Base-by-base conservation (phyloP, 768 basidiomycete genomes). In the Filobasidium floriforme region DNA sequence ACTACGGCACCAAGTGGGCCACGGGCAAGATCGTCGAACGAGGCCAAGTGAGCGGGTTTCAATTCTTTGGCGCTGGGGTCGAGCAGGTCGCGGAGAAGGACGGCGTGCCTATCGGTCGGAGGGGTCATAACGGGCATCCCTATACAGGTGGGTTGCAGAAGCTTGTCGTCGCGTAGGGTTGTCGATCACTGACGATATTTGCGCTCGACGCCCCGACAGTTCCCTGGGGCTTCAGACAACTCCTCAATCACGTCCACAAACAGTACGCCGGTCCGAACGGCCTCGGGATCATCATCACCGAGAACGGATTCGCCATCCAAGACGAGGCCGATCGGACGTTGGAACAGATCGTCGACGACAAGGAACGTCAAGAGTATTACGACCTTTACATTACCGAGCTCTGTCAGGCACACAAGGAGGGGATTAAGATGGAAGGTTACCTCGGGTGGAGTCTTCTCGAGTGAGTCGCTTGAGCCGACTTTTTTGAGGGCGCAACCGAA, bases 161-260 rank as follows among this genome's bases (percentile, higher is more conserved):
- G 24, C 60, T 24, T 19, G 22, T 65, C n/a, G 24, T 19, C 26
- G n/a, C 24, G 54, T 24, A 9, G 4, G 9, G n/a, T n/a, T n/a
- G n/a, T n/a, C n/a, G n/a, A n/a, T n/a, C n/a, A n/a, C n/a, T n/a
- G n/a, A n/a, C n/a, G n/a, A n/a, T n/a, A n/a, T n/a, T n/a, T n/a
- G n/a, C 24, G 54, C 1, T 57, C 54, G 54, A 28, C 54, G 22
- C 41, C 40, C 49, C 52, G 59, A 37, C 60, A 69, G 75, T 75
- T 0, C 74, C 74, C 1, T 74, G 73, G 74, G 77, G 77, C 10
- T 69, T 75, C 49, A 59, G 73, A 1, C 70, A 72, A 61, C 68
- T 73, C 9, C 66, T 76, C 15, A 70, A 69, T n/a, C 75, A 73
- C 59, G 28, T 75, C 37, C 70, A 70, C 60, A 64, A 75, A 32